These are phyloP conservation scores for Hanseniaspora taiwanica DNA, from an alignment of 805 yeast genomes.

Conservation along the genomic window DNA sequence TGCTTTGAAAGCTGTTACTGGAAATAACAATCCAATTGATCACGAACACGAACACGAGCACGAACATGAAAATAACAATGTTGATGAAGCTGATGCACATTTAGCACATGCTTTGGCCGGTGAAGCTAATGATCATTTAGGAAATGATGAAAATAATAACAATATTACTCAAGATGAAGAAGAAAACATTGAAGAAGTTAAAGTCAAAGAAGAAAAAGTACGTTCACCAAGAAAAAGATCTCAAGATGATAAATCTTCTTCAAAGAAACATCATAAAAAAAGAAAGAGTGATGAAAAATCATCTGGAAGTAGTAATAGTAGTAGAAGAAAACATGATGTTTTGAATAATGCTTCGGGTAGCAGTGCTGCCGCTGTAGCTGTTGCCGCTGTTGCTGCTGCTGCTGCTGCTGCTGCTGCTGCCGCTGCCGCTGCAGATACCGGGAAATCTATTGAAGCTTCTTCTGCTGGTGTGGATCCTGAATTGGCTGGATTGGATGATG, in stretches of 20 bases:
- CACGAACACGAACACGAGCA: not conserved
- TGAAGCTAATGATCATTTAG: constrained; percentile 13
- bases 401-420: constrained; percentile 6
- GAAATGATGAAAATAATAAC: too few relatives aligned
- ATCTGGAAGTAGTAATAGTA: constrained; percentile 3
- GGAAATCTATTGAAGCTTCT: constrained; percentile 1
- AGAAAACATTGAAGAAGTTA: too few relatives aligned
- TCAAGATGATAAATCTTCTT: constrained; percentile 9
- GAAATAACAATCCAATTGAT: not conserved
- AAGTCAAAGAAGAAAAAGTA: too few relatives aligned
- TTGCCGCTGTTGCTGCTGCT: too few relatives aligned
- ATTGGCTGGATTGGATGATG: constrained; percentile 35
- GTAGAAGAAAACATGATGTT: too few relatives aligned
- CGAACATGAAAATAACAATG: not conserved
- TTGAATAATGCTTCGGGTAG: too few relatives aligned
- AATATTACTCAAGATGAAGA: too few relatives aligned
- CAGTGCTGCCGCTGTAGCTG: too few relatives aligned
- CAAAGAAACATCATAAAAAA: constrained; percentile 17
- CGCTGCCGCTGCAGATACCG: constrained; percentile 4
- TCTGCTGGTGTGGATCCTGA: constrained; percentile 42
- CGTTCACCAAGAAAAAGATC: not conserved
- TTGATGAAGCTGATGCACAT: constrained; percentile 12
- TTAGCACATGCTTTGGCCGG: too few relatives aligned
- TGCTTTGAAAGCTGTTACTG: constrained; percentile 1
- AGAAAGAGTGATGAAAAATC: constrained; percentile 12